Evolutionary conservation across 2,329 filamentous ascomycete genomes (phyloP).

Genomic region (Sporothrix mexicana): DNA sequence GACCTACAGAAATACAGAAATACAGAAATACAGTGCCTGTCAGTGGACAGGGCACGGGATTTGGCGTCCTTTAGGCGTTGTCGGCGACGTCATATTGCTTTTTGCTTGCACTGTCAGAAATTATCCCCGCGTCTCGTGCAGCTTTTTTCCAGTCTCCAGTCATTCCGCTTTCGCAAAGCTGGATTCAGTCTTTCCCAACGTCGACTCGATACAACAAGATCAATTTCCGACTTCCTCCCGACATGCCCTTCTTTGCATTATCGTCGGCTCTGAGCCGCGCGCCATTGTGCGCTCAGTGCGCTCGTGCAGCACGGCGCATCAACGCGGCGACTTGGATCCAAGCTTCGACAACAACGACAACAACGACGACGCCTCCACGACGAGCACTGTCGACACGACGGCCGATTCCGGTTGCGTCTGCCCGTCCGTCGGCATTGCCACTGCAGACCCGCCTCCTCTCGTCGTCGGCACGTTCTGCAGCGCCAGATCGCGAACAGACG

Average conservation of each 20-base stretch:
- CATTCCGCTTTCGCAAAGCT: too few species aligned
- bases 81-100: neutral
- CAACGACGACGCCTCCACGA: neutral
- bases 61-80: neutral
- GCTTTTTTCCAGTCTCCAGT: too few species aligned
- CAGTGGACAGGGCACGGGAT: neutral
- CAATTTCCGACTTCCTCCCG: neutral
- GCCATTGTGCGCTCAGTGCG: constrained; percentile 22
- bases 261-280: neutral
- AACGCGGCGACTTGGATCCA: neutral
- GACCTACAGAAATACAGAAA: neutral
- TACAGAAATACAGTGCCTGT: neutral
- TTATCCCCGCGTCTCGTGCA: too few species aligned
- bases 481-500: neutral
- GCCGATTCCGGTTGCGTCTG: neutral
- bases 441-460: neutral
- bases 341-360: neutral
- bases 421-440: too few species aligned
- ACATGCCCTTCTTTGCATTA: neutral
- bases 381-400: too few species aligned
- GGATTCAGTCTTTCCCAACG: neutral
- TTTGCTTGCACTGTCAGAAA: too few species aligned
- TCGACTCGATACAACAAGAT: neutral
- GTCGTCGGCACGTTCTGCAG: neutral
- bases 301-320: constrained; percentile 22